Evolutionary conservation across 441 rosid genomes (phyloP).

Genomic region (Viola pubescens): DNA sequence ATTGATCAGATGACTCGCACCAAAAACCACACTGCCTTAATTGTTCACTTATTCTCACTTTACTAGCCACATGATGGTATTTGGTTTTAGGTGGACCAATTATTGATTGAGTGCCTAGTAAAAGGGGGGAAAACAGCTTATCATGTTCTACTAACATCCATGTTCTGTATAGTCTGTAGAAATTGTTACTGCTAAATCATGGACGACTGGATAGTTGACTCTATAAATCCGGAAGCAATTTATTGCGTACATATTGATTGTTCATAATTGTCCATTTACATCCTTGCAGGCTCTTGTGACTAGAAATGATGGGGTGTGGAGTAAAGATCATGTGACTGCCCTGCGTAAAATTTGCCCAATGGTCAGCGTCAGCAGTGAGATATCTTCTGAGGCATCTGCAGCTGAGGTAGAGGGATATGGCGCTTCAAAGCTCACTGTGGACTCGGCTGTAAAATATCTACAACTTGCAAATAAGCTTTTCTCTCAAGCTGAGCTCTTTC

Average conservation of each 20-base stretch:
- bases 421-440: slow-evolving; percentile 97
- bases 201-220: slow-evolving; percentile 1
- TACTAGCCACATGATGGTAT: no score
- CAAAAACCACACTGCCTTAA: no score
- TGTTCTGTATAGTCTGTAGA: no score
- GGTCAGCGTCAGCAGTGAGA: slow-evolving; percentile 88
- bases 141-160: no score
- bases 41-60: no score
- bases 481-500: slow-evolving; percentile 95
- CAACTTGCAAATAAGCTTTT: slow-evolving; percentile 96
- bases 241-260: neutral
- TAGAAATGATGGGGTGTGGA: slow-evolving; percentile 98
- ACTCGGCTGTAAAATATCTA: slow-evolving; percentile 94
- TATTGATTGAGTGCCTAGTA: no score
- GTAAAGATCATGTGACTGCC: slow-evolving; percentile 80
- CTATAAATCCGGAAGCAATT: slow-evolving; percentile 2
- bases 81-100: no score
- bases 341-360: slow-evolving; percentile 92
- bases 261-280: slow-evolving; percentile 8
- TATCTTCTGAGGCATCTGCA: slow-evolving; percentile 87
- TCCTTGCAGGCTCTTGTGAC: slow-evolving; percentile 84
- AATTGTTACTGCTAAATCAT: neutral
- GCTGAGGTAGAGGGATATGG: slow-evolving; percentile 99
- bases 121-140: no score
- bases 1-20: no score